Evolutionary conservation across 345 rosid species (phyloP).

Genomic region (Moricandia arvensis): DNA sequence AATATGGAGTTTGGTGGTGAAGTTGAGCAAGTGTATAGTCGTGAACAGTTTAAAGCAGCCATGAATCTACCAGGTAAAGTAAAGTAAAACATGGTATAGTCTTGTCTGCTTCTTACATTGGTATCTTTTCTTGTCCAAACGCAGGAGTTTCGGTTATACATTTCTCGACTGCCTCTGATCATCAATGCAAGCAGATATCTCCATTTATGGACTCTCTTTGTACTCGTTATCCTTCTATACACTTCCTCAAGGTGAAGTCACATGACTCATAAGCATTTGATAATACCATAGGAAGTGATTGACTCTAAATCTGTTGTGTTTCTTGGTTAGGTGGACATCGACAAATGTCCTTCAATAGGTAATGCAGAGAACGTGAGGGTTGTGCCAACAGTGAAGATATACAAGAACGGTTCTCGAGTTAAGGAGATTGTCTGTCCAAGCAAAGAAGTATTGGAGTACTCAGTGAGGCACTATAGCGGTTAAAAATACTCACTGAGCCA

Average conservation of each 20-base stretch:
- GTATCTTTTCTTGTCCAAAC: background rate
- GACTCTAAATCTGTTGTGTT: background rate
- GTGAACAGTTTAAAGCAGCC: constrained; percentile 81
- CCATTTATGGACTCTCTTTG: constrained; percentile 74
- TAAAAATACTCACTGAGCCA: constrained; percentile 28
- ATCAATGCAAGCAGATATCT: constrained; percentile 87
- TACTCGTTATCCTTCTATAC: constrained; percentile 78
- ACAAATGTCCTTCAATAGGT: constrained; percentile 36
- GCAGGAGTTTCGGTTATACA: constrained; percentile 55
- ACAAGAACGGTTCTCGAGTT: constrained; percentile 34
- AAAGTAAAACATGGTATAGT: background rate
- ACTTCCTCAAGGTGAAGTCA: constrained; percentile 73
- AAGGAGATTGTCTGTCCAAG: constrained; percentile 42
- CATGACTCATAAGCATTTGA: background rate
- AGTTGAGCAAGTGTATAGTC: constrained; percentile 66
- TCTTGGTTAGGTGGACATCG: constrained; percentile 39
- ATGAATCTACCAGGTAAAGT: constrained; percentile 65
- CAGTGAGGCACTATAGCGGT: constrained; percentile 81
- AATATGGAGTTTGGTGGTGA: constrained; percentile 99
- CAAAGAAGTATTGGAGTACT: constrained; percentile 37
- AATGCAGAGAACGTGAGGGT: constrained; percentile 36
- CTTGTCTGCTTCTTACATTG: constrained; percentile 4
- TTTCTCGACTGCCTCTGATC: constrained; percentile 42
- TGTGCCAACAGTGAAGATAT: constrained; percentile 37
- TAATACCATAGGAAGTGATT: background rate